Conservation (phyloP, 257 asterid genomes). For the Striga asiatica region DNA sequence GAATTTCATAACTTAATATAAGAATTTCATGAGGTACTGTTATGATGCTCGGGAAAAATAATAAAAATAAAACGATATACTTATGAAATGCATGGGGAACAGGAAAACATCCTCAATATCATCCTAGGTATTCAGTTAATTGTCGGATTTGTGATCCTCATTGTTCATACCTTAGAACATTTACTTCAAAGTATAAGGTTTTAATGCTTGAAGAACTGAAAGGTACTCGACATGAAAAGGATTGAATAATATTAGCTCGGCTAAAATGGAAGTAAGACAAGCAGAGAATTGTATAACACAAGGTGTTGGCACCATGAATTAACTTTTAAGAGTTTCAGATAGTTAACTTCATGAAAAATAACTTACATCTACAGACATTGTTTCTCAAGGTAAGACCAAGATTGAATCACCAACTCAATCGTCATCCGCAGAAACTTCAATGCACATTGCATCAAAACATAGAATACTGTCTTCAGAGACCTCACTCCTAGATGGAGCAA, state of each 20-base stretch:
- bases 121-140: no score
- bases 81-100: no score
- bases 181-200: no score
- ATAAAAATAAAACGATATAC: no score
- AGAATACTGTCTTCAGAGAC: constrained; percentile 45
- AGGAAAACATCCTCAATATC: no score
- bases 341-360: constrained; percentile 9
- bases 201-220: background rate
- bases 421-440: constrained; percentile 94
- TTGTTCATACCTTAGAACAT: no score
- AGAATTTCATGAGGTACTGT: no score
- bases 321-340: background rate
- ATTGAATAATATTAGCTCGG: no score
- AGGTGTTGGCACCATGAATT: background rate
- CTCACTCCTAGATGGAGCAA: constrained; percentile 71
- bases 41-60: no score
- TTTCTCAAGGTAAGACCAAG: constrained; percentile 96
- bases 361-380: constrained; percentile 94
- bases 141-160: no score
- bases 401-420: constrained; percentile 69
- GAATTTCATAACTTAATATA: background rate
- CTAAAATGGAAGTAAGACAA: background rate
- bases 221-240: background rate
- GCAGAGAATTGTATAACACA: background rate
- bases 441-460: constrained; percentile 67